These are phyloP conservation scores for Rugonectria rugulosa DNA, from an alignment of 2,329 filamentous ascomycete genomes.

Conservation along the genomic window DNA sequence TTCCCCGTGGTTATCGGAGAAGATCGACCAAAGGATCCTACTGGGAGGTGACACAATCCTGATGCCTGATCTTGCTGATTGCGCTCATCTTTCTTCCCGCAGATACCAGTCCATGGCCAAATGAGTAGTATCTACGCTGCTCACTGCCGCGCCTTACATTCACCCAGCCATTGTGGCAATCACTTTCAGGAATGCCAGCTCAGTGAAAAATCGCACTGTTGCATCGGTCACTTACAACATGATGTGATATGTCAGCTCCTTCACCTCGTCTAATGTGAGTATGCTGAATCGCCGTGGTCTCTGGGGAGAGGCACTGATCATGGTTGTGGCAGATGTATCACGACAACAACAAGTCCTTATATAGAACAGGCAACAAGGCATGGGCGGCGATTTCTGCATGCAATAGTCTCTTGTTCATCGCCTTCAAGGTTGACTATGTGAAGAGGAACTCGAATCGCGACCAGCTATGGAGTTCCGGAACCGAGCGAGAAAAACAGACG, in stretches of 20 bases:
- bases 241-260: not conserved
- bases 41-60: not conserved
- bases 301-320: not conserved
- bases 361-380: not conserved
- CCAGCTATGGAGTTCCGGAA: not conserved
- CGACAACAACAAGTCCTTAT: not conserved
- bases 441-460: not conserved
- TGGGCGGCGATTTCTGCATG: not conserved
- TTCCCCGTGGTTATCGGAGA: not conserved
- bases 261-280: not conserved
- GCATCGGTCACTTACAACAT: not conserved
- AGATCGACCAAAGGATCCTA: not conserved
- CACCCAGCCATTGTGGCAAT: not conserved
- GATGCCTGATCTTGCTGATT: not conserved
- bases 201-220: not conserved
- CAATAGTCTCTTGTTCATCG: not conserved
- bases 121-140: not conserved
- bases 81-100: not conserved
- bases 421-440: not conserved
- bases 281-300: not conserved
- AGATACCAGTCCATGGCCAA: not conserved
- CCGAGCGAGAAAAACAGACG: not conserved
- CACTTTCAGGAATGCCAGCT: not conserved
- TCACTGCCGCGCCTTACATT: not conserved
- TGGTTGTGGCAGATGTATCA: not conserved